Conservation (phyloP, 2,329 filamentous ascomycete genomes). For the Hypoxylon sp. region DNA sequence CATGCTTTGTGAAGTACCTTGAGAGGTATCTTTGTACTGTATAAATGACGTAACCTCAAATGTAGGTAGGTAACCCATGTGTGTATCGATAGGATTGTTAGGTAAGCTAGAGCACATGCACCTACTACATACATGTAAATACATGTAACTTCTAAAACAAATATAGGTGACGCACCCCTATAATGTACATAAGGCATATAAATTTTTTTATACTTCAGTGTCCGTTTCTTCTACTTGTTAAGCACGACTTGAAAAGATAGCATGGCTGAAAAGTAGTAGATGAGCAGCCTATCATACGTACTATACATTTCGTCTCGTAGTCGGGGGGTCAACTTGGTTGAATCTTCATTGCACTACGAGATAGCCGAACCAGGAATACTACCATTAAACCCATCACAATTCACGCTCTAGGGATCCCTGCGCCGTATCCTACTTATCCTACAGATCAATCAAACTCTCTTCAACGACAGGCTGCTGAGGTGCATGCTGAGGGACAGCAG, state of each 20-base stretch:
- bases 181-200: no score
- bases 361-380: not conserved
- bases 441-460: constrained; percentile 86
- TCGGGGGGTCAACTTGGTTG: not conserved
- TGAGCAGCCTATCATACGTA: not conserved
- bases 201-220: not conserved
- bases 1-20: not conserved
- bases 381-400: constrained; percentile 6
- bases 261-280: not conserved
- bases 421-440: constrained; percentile 14
- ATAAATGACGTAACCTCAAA: constrained; percentile 5
- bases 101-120: no score
- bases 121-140: no score
- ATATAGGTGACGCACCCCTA: no score
- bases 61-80: no score
- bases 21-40: not conserved
- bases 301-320: not conserved
- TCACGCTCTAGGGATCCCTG: not conserved
- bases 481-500: constrained; percentile 74
- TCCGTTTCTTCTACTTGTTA: not conserved
- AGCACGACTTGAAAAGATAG: not conserved
- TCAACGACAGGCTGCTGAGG: constrained; percentile 74
- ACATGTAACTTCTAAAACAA: no score
- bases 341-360: constrained; percentile 7
- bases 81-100: no score